Evolutionary conservation across 495 filamentous ascomycete species (phyloP), one percentile per base, ranked within the genome.

Genomic region (Talaromyces wortmannii): DNA sequence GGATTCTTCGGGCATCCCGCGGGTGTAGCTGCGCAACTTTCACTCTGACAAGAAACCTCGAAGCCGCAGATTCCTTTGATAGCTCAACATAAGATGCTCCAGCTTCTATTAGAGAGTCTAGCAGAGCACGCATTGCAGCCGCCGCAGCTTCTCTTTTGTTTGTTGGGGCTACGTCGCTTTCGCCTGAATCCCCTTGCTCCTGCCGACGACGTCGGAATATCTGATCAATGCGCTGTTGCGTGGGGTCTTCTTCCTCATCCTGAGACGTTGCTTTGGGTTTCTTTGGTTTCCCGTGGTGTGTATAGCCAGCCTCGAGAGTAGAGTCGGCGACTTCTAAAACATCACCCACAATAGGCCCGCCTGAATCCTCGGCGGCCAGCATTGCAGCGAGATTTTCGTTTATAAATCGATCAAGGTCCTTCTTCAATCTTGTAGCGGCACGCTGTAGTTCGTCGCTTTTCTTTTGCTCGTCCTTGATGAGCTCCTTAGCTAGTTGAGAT

Each of bases 11-110:
- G 0, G 91, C 88, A 71, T 96, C 90, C 55, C 81, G 83, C 2
- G 91, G 89, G 69, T 95, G 88, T 57, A 94, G 94, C 59, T 90
- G 84, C 17, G 91, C 91, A 32, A 92, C 85, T 63, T 88, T 92
- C 18, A 87, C 87, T 58, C 88, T 77, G 17, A 96, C 87, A 8
- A 96, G 74, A 64, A 95, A 96, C 56, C 90, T 79, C 1, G 85
- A 87, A 29, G 85, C 83, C 10, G 91, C 89, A n/a, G 87, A 87
- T 57, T 96, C 91, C 55, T 79, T 76, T n/a, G 77, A 61, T 8
- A 96, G 67, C 43, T 76, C 71, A 36, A 92, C 77, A 72, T 95
- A 96, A 0, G 78, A 79, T 15, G 77, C 77, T 29, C 74, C 77
- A 0, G 81, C 78, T 52, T 89, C 88, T 48, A 87, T 65, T 36